Percentiles rank a stretch among this genome's conserved stretches.
phyloP scores from a whole-genome alignment of 1,139 yeast species.

The Taiozyma sp. region DNA sequence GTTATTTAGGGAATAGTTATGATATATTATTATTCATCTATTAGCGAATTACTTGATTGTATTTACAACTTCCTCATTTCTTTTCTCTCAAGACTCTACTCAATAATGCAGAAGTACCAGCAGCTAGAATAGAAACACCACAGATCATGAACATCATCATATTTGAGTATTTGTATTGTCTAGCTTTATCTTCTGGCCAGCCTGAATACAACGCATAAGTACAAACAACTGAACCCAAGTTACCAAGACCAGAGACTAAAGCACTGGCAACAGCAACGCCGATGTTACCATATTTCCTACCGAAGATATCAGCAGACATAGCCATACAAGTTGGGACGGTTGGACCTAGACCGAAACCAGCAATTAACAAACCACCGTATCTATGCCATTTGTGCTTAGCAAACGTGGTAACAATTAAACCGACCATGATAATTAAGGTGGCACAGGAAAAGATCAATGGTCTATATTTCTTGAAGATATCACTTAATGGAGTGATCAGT shows the following conservation, averaged over 20 bases:
- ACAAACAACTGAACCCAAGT: slow-evolving; percentile 78
- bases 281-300: slow-evolving; percentile 68
- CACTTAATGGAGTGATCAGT: slow-evolving; percentile 74
- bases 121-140: slow-evolving; percentile 60
- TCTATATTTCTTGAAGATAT: slow-evolving; percentile 51
- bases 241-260: slow-evolving; percentile 78
- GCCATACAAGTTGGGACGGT: slow-evolving; percentile 90
- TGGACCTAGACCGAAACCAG: slow-evolving; percentile 86
- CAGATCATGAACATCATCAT: slow-evolving; percentile 80
- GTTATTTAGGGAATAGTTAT: not conserved
- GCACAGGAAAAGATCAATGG: slow-evolving; percentile 58
- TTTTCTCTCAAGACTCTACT: slow-evolving; percentile 5
- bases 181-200: slow-evolving; percentile 71
- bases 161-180: slow-evolving; percentile 63
- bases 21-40: not conserved
- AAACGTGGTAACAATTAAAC: slow-evolving; percentile 70
- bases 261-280: slow-evolving; percentile 85
- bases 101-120: slow-evolving; percentile 24
- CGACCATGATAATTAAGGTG: slow-evolving; percentile 62
- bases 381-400: slow-evolving; percentile 71
- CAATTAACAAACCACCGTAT: slow-evolving; percentile 74
- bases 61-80: not conserved
- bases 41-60: not conserved
- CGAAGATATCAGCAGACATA: slow-evolving; percentile 76
- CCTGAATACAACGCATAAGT: slow-evolving; percentile 83